A percentile compares a stretch with the other conserved stretches of the same genome.
phyloP scores from a whole-genome alignment of 345 rosid genomes.

The Durio zibethinus region DNA sequence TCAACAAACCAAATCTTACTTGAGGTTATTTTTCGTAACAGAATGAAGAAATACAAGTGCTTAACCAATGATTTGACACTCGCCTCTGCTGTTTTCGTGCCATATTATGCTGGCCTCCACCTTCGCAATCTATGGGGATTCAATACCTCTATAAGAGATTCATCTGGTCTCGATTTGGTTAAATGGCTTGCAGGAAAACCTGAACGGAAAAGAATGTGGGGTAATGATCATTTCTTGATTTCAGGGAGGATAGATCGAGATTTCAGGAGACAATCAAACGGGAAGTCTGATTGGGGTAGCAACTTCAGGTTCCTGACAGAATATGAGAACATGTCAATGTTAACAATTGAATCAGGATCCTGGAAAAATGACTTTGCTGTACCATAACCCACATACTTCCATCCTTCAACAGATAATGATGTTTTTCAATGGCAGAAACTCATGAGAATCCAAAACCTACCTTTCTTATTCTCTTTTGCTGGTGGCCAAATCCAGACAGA shows the following conservation, averaged over 20 bases:
- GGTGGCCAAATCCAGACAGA: constrained; percentile 34
- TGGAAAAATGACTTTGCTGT: constrained; percentile 31
- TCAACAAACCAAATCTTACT: constrained; percentile 37
- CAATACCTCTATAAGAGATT: constrained; percentile 31
- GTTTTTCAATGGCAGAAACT: constrained; percentile 36
- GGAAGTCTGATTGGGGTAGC: constrained; percentile 40
- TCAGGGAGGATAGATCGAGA: constrained; percentile 39
- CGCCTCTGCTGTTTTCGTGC: constrained; percentile 46
- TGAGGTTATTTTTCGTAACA: constrained; percentile 39
- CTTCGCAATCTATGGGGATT: constrained; percentile 40
- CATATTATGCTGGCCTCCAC: constrained; percentile 42
- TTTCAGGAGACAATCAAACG: constrained; percentile 26
- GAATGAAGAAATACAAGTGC: constrained; percentile 42
- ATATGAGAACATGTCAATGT: constrained; percentile 35
- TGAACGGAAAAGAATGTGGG: constrained; percentile 40
- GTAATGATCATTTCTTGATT: constrained; percentile 45
- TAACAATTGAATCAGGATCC: constrained; percentile 35
- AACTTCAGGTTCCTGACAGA: constrained; percentile 36
- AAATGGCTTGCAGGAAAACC: constrained; percentile 35
- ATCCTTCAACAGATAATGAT: constrained; percentile 32
- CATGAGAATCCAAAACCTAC: constrained; percentile 25
- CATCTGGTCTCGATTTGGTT: constrained; percentile 24
- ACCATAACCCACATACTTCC: constrained; percentile 50
- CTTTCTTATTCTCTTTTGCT: constrained; percentile 34
- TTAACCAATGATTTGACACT: constrained; percentile 36